These are phyloP conservation scores for Aspergillus hortae DNA, from an alignment of 2,329 filamentous ascomycete species.

Conservation along the genomic window DNA sequence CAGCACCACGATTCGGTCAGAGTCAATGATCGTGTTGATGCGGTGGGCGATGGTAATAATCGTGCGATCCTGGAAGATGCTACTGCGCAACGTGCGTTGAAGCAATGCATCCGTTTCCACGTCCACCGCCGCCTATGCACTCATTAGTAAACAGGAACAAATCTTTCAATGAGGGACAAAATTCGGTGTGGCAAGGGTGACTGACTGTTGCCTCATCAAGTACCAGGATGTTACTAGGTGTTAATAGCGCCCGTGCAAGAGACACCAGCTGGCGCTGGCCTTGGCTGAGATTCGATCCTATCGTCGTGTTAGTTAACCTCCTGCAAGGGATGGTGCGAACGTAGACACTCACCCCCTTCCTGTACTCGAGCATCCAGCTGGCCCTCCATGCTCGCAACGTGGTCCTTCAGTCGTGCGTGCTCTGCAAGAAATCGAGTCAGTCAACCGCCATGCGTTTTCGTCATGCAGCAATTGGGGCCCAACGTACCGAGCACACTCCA, in stretches of 20 bases:
- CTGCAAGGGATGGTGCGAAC: slow-evolving; percentile 2
- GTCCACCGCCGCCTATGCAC: slow-evolving; percentile 59
- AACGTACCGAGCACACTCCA: slow-evolving; percentile 88
- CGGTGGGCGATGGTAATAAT: slow-evolving; percentile 98
- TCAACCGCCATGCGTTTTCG: slow-evolving; percentile 20
- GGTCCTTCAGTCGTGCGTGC: slow-evolving; percentile 88
- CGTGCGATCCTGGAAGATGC: slow-evolving; percentile 80
- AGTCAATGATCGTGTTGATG: slow-evolving; percentile 92
- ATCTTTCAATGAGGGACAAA: slow-evolving; percentile 5
- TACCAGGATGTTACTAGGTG: slow-evolving; percentile 94
- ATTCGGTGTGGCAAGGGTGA: slow-evolving; percentile 9
- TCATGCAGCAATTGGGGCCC: slow-evolving; percentile 10
- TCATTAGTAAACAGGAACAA: slow-evolving; percentile 1
- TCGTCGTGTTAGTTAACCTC: slow-evolving; percentile 13
- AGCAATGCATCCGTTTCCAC: slow-evolving; percentile 65
- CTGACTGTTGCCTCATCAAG: slow-evolving; percentile 89
- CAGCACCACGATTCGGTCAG: slow-evolving; percentile 87
- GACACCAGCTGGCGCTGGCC: slow-evolving; percentile 94
- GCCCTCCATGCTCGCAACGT: slow-evolving; percentile 80
- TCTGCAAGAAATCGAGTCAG: slow-evolving; percentile 55
- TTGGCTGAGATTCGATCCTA: slow-evolving; percentile 90
- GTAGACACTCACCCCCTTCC: slow-evolving; percentile 73
- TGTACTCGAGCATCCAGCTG: slow-evolving; percentile 86
- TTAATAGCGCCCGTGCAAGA: slow-evolving; percentile 86
- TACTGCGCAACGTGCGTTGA: slow-evolving; percentile 61